These are phyloP conservation scores for Gossypium stocksii DNA, from an alignment of 345 rosid species.

Conservation along the genomic window DNA sequence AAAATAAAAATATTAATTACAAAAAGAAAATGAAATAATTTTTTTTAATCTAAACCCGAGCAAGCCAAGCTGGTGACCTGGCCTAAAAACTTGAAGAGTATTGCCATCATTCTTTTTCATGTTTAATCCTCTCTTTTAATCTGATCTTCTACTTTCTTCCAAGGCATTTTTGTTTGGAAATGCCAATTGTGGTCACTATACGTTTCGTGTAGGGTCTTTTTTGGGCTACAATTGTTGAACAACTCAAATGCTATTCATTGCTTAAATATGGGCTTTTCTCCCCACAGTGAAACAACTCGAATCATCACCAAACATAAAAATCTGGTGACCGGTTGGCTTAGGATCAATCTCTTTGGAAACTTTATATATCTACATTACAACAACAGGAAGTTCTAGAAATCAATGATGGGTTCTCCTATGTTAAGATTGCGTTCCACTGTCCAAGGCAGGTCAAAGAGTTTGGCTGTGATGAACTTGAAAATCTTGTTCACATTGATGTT, in stretches of 20 bases:
- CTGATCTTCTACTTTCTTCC: background rate
- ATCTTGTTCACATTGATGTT: slow-evolving; percentile 93
- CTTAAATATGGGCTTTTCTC: background rate
- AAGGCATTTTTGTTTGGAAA: background rate
- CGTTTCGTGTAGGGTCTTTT: background rate
- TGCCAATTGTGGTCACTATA: background rate
- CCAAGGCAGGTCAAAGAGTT: slow-evolving; percentile 88
- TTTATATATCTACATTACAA: background rate
- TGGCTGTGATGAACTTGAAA: slow-evolving; percentile 92
- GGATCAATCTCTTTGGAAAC: background rate
- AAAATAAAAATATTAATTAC: too few species aligned
- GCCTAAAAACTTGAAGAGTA: too few species aligned
- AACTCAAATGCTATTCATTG: slow-evolving; percentile 1
- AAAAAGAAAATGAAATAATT: too few species aligned
- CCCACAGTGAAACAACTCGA: slow-evolving; percentile 19
- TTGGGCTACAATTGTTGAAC: slow-evolving; percentile 8
- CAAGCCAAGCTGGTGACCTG: too few species aligned
- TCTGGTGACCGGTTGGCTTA: slow-evolving; percentile 13
- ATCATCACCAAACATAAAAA: background rate
- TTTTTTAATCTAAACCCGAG: too few species aligned
- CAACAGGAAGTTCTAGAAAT: slow-evolving; percentile 37
- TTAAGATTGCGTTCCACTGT: slow-evolving; percentile 76
- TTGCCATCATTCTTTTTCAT: background rate
- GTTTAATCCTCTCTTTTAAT: background rate
- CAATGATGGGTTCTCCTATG: slow-evolving; percentile 84